These are phyloP conservation scores for Wallacemonas sp. DNA, from an alignment of 208 protist genomes.

Conservation along the genomic window DNA sequence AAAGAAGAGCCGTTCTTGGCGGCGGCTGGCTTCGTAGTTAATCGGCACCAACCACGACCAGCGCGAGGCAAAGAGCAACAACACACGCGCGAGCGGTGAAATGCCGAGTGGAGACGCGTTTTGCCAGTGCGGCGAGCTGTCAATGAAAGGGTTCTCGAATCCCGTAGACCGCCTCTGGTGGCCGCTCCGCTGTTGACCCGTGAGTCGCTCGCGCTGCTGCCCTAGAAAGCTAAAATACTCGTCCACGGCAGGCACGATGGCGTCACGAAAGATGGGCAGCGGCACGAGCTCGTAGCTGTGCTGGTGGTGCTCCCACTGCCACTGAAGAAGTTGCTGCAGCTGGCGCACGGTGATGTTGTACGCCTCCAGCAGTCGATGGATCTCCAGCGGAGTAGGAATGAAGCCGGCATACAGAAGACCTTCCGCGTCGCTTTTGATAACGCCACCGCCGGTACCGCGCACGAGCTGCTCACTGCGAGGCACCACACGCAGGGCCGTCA, in stretches of 20 bases:
- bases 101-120: slow-evolving; percentile 26
- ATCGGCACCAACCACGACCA: slow-evolving; percentile 68
- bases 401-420: slow-evolving; percentile 39
- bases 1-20: slow-evolving; percentile 15
- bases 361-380: slow-evolving; percentile 40
- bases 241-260: slow-evolving; percentile 27
- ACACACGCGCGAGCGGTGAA: slow-evolving; percentile 50
- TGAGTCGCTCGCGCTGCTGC: slow-evolving; percentile 6
- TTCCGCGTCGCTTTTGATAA: background rate
- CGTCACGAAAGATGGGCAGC: slow-evolving; percentile 38
- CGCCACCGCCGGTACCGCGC: slow-evolving; percentile 27
- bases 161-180: background rate
- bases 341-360: slow-evolving; percentile 61
- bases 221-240: slow-evolving; percentile 24
- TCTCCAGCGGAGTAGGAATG: slow-evolving; percentile 46
- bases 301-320: slow-evolving; percentile 81
- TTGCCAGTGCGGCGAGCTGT: slow-evolving; percentile 13
- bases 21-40: slow-evolving; percentile 36
- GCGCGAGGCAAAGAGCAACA: slow-evolving; percentile 45
- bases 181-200: background rate
- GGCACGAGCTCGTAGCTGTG: slow-evolving; percentile 58
- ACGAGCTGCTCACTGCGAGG: slow-evolving; percentile 25
- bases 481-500: slow-evolving; percentile 26
- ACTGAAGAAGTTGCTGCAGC: slow-evolving; percentile 68
- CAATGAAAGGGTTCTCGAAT: slow-evolving; percentile 7